Base-by-base conservation (phyloP, 495 filamentous ascomycete species). In the Aspergillus bertholletiae region DNA sequence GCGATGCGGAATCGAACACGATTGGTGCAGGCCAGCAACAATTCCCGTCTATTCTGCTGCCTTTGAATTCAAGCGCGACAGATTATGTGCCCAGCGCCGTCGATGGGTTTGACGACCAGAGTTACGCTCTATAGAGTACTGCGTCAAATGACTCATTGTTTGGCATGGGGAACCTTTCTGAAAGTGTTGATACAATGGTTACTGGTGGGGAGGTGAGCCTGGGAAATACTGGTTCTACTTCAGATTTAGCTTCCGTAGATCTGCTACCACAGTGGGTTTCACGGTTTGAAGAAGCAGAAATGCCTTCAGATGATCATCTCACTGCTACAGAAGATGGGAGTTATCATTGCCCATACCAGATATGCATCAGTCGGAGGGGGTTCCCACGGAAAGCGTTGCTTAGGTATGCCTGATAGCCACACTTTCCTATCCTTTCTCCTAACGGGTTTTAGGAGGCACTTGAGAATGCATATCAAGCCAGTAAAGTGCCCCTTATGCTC, bases 251-350 rank as follows among this genome's bases (percentile, higher is more conserved):
- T 5, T 20, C 20, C 20, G 1, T 3, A 24, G 12, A 12, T 12
- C 11, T 26, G 5, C 28, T 17, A 11, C 27, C 27, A 50, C 20
- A 18, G 12, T 35, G 27, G 32, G 7, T n/a, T n/a, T n/a, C 7
- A 17, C n/a, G 17, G 37, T 50, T 50, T 30, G 48, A 50, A 26
- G 28, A 50, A 50, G 48, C 28, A 20, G 28, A 50, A 24, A 50
- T 50, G 48, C 48, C 48, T 37, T 50, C 28, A 30, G 35, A 50
- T 50, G 30, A 37, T 7, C 15, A 37, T 20, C 35, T 20, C 15
- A n/a, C 48, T 39, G 32, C 48, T 3, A 2, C 48, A 26, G 48
- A 50, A 23, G 48, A 50, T 21, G 12, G 28, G 28, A 8, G 0
- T 7, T 37, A 20, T 15, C 27, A 37, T 50, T 50, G 48, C 32